A percentile compares a stretch with the other conserved stretches of the same genome.
Evolutionary conservation across 768 basidiomycete genomes (phyloP).

Genomic region (Trametes gibbosa): DNA sequence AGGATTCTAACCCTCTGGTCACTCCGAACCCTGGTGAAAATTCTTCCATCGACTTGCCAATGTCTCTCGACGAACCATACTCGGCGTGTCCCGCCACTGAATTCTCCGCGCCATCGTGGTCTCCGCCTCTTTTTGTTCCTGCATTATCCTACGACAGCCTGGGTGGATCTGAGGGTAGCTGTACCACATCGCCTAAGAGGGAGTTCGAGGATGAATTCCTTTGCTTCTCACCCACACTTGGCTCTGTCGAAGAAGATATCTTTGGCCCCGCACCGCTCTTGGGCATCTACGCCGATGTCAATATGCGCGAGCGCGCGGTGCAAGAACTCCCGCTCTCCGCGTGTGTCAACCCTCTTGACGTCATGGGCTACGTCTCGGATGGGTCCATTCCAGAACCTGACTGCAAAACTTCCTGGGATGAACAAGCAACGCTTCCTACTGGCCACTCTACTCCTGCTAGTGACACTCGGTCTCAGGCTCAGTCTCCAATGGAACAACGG

Average conservation of each 20-base stretch:
- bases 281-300: constrained; percentile 32
- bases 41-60: background rate
- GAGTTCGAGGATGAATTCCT: background rate
- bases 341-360: constrained; percentile 42
- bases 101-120: constrained; percentile 9
- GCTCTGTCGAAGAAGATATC: background rate
- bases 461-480: background rate
- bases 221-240: background rate
- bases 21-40: background rate
- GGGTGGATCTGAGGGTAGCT: background rate
- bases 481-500: background rate
- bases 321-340: constrained; percentile 17
- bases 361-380: constrained; percentile 24
- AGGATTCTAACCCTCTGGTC: background rate
- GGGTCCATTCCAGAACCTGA: background rate
- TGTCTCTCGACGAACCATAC: constrained; percentile 10
- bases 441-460: background rate
- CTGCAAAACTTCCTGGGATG: background rate
- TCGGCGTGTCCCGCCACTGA: constrained; percentile 21
- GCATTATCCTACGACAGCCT: background rate
- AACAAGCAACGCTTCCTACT: background rate
- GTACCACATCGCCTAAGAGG: background rate
- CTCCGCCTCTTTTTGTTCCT: background rate
- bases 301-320: constrained; percentile 32
- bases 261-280: constrained; percentile 17